Base-by-base conservation (phyloP, 345 rosid species). In the Balakata baccata region DNA sequence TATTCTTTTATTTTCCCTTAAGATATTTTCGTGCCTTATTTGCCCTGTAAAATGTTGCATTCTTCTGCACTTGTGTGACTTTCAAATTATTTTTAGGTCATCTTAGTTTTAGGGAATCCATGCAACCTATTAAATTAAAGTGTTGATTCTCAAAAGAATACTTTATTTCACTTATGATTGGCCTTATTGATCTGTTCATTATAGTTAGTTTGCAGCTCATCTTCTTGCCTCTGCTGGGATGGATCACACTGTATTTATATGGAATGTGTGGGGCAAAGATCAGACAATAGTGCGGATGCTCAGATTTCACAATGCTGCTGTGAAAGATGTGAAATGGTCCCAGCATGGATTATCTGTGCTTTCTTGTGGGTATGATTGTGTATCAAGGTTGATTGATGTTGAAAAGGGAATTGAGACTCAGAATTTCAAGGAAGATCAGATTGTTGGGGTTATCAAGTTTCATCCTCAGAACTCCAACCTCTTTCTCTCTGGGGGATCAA, bases 191-290 rank as follows among this genome's bases (percentile, higher is more conserved):
- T 78, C 73, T 82, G 83, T 86, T 85, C 78, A 81, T 81, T 76
- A 70, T 82, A 82, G 77, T 78, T 84, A 56, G 85, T 87, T 47
- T 86, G 79, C 94, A 89, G 97, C 86, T 86, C 93, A 90, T 79
- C 96, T 92, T 79, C 96, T 92, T 82, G 96, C 96, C 78, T 92
- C 97, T 75, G 92, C 92, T 74, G 97, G 96, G 56, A 83, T 91
- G 76, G 96, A 92, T 84, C 89, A 84, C 59, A 74, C 85, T 59
- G 81, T 83, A 75, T 83, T 83, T 80, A 79, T 89, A 74, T 92
- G 98, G 97, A 92, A 91, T 64, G 92, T 86, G 53, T 89, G 96
- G 99, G 90, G 87, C 82, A 82, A 66, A 72, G 82, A 59, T 56
- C 87, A 84, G 82, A 87, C 85, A 84, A 80, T 82, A 76, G 92